Evolutionary conservation across 2,329 filamentous ascomycete species (phyloP).

Genomic region (Akanthomyces dipterigenus): DNA sequence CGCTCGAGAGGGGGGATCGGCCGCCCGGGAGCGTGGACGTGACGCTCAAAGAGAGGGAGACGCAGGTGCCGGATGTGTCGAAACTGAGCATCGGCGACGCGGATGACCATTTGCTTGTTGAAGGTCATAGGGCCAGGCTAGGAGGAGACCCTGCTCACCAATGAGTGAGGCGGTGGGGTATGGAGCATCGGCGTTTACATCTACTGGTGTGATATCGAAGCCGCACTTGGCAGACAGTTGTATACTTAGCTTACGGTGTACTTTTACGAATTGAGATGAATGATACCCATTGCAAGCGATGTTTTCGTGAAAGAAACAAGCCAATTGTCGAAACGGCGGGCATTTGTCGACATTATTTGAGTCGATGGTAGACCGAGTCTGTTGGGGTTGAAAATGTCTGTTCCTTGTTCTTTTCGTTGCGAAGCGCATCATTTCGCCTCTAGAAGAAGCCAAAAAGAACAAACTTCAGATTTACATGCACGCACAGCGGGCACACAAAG

Average conservation of each 20-base stretch:
- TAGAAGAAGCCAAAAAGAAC: neutral
- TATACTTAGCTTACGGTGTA: neutral
- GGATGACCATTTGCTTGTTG: conserved; percentile 37
- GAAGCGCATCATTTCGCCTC: neutral
- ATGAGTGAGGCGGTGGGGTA: neutral
- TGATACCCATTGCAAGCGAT: conserved; percentile 8
- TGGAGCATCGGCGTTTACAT: neutral
- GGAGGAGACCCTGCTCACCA: conserved; percentile 1
- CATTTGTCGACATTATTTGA: neutral
- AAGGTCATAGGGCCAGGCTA: conserved; percentile 43
- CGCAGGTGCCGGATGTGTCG: conserved; percentile 22
- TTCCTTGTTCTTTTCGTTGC: neutral
- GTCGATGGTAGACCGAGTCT: too few species aligned
- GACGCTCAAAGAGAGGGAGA: conserved; percentile 45
- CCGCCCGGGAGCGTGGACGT: conserved; percentile 26
- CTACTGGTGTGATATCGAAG: neutral
- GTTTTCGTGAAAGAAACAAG: neutral
- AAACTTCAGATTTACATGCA: conserved; percentile 13
- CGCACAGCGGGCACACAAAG: conserved; percentile 20
- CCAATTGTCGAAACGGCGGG: neutral
- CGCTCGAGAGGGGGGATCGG: conserved; percentile 41
- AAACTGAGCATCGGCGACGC: conserved; percentile 16
- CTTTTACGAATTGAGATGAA: conserved; percentile 7
- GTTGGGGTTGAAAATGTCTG: neutral
- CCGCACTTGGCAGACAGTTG: neutral